Evolutionary conservation across 305 asterid genomes (phyloP).

Genomic region (Withania somnifera): DNA sequence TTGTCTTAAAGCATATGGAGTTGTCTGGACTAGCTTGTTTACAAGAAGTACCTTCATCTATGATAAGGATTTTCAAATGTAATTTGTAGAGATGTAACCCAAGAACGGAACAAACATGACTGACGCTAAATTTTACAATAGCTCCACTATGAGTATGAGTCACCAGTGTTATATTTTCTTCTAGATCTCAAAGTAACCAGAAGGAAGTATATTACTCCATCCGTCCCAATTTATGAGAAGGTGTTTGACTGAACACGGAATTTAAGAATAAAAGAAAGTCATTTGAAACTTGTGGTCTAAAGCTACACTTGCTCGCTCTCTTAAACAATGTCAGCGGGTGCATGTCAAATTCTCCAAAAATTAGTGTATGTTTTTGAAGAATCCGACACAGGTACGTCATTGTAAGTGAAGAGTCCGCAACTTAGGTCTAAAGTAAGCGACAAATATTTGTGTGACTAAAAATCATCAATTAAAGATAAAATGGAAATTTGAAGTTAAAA

Average conservation of each 20-base stretch:
- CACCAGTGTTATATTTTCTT: background rate
- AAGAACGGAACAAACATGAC: background rate
- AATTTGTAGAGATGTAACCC: background rate
- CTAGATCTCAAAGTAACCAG: background rate
- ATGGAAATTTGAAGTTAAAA: background rate
- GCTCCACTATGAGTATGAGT: background rate
- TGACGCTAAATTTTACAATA: background rate
- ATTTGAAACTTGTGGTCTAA: background rate
- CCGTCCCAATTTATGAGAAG: background rate
- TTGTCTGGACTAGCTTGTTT: background rate
- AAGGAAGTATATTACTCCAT: background rate
- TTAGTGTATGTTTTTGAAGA: too few species aligned
- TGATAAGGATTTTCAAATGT: background rate
- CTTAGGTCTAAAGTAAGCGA: too few species aligned
- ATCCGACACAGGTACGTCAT: too few species aligned
- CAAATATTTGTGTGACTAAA: background rate
- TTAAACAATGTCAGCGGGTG: too few species aligned
- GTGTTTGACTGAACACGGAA: background rate
- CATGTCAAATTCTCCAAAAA: too few species aligned
- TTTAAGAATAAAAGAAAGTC: background rate
- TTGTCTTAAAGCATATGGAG: background rate
- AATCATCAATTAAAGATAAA: background rate
- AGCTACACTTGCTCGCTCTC: too few species aligned
- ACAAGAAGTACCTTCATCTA: background rate
- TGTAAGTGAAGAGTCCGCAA: too few species aligned